Evolutionary conservation across 495 filamentous ascomycete genomes (phyloP).

Genomic region (Penicillium soppii): DNA sequence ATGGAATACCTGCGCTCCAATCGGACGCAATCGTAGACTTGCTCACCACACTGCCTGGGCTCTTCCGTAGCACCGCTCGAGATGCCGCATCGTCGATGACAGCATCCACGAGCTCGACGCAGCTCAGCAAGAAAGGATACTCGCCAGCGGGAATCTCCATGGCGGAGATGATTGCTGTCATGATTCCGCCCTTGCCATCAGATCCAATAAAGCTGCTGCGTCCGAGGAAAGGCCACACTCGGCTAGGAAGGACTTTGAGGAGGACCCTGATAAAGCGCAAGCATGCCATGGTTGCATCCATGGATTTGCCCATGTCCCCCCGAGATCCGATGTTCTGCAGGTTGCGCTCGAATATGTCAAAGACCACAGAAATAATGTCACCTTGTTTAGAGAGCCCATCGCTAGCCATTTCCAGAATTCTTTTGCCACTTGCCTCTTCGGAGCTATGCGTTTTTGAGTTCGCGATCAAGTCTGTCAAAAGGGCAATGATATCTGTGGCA

Average conservation of each 20-base stretch:
- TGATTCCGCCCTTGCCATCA: constrained; percentile 67
- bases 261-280: constrained; percentile 75
- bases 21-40: constrained; percentile 54
- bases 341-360: constrained; percentile 78
- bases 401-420: constrained; percentile 68
- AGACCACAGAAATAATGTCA: constrained; percentile 78
- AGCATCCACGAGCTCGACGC: constrained; percentile 68
- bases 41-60: constrained; percentile 48
- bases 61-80: constrained; percentile 69
- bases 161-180: constrained; percentile 70
- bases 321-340: constrained; percentile 60
- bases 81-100: constrained; percentile 73
- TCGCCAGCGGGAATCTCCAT: constrained; percentile 72
- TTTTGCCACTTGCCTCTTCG: constrained; percentile 40
- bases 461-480: constrained; percentile 58
- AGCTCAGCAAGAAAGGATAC: constrained; percentile 74
- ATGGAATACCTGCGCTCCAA: constrained; percentile 68
- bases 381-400: constrained; percentile 68
- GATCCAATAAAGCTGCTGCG: constrained; percentile 73
- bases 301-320: constrained; percentile 47
- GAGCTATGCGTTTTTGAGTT: constrained; percentile 28
- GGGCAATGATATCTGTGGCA: constrained; percentile 61
- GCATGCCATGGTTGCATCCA: constrained; percentile 69
- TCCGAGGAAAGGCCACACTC: constrained; percentile 87
- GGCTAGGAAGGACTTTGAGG: constrained; percentile 66